These are phyloP conservation scores for Aspergillus unguis DNA, from an alignment of 2,329 filamentous ascomycete species.

Conservation along the genomic window DNA sequence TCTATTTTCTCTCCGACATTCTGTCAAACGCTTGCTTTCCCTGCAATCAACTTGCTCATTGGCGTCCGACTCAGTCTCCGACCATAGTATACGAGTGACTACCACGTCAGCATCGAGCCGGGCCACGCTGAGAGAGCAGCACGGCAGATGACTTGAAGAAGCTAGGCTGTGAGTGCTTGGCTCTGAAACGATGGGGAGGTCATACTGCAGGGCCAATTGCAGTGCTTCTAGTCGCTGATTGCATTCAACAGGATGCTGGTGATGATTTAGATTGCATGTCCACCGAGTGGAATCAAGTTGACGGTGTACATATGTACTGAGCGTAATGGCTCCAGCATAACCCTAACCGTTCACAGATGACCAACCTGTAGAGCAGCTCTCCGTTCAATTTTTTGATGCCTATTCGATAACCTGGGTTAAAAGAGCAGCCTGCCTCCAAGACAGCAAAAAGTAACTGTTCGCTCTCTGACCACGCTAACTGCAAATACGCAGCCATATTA, in stretches of 20 bases:
- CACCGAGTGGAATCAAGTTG: conserved; percentile 20
- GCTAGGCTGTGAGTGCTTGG: not conserved
- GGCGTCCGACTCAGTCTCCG: not conserved
- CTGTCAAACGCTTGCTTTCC: not conserved
- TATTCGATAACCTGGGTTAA: not conserved
- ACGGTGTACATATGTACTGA: conserved; percentile 17
- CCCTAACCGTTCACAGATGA: not conserved
- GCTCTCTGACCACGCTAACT: conserved; percentile 18
- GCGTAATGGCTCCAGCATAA: too few species aligned
- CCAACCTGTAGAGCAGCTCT: conserved; percentile 7
- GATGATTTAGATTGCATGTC: conserved; percentile 19
- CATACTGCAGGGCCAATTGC: conserved; percentile 13
- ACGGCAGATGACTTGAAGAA: conserved; percentile 7
- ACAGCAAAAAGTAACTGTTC: conserved; percentile 20
- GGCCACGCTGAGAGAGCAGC: conserved; percentile 12
- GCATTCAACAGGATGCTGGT: conserved; percentile 17
- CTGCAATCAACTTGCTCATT: not conserved
- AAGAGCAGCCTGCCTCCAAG: conserved; percentile 10
- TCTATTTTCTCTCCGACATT: not conserved
- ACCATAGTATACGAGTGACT: not conserved
- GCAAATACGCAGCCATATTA: conserved; percentile 15
- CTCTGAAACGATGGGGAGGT: too few species aligned
- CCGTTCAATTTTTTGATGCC: conserved; percentile 7
- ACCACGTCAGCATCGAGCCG: conserved; percentile 6
- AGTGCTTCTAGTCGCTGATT: conserved; percentile 20